phyloP scores from a whole-genome alignment of 2,329 filamentous ascomycete species.

The Pyrenophora seminiperda region DNA sequence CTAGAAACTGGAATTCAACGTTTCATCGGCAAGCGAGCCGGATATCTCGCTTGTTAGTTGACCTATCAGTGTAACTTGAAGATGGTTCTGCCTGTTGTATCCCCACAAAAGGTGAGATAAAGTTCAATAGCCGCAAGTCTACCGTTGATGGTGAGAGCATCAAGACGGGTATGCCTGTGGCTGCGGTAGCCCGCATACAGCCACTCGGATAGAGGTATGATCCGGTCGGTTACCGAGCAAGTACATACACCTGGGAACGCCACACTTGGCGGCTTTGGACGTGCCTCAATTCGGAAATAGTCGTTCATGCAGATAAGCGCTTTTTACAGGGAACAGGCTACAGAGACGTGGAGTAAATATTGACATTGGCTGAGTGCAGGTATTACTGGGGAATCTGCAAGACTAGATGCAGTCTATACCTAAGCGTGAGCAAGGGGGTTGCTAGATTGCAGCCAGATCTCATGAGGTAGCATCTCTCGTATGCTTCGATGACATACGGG shows the following conservation, averaged over 20 bases:
- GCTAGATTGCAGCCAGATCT: too few species aligned
- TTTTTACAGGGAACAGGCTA: background rate
- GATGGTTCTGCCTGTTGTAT: background rate
- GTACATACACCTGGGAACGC: background rate
- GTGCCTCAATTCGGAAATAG: background rate
- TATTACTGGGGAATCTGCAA: too few species aligned
- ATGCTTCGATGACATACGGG: too few species aligned
- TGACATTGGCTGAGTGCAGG: too few species aligned
- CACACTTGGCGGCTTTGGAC: background rate
- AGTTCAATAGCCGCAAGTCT: constrained; percentile 2
- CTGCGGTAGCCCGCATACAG: constrained; percentile 1
- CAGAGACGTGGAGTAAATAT: too few species aligned
- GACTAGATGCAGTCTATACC: too few species aligned
- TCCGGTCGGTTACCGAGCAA: constrained; percentile 9
- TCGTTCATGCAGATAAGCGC: background rate
- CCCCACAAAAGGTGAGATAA: constrained; percentile 6
- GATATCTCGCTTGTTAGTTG: background rate
- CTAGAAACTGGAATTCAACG: background rate
- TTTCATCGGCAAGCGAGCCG: background rate
- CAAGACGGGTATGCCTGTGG: constrained; percentile 3
- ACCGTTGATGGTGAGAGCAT: constrained; percentile 3
- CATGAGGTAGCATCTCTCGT: too few species aligned
- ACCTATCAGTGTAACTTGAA: constrained; percentile 1
- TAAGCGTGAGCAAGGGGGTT: too few species aligned
- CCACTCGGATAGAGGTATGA: constrained; percentile 3